Conservation (phyloP, 164 flowering plant genomes). For the Taxillus chinensis region DNA sequence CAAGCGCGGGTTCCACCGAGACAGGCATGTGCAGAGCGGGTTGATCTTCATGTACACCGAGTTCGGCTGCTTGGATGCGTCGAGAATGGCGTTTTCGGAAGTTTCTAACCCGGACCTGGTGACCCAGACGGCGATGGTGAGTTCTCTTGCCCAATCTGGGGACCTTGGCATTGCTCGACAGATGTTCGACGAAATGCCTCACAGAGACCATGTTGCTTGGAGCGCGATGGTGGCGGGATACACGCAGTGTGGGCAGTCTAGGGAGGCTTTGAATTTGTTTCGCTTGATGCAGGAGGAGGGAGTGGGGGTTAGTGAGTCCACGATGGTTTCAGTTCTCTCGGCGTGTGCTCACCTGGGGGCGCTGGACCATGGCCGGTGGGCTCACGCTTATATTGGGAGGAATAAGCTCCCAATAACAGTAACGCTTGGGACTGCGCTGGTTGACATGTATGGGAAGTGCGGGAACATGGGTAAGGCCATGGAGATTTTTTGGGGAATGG, state of each 20-base stretch:
- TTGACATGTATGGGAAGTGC: constrained; percentile 50
- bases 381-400: constrained; percentile 34
- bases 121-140: constrained; percentile 37
- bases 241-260: constrained; percentile 30
- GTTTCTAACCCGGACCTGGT: constrained; percentile 36
- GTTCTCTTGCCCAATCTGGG: constrained; percentile 34
- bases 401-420: constrained; percentile 27
- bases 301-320: constrained; percentile 33
- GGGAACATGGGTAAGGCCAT: constrained; percentile 37
- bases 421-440: constrained; percentile 40
- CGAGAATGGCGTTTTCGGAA: constrained; percentile 17
- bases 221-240: constrained; percentile 53
- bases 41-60: constrained; percentile 39
- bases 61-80: constrained; percentile 24
- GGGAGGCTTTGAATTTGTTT: constrained; percentile 38
- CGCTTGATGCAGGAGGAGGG: constrained; percentile 37
- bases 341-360: constrained; percentile 51
- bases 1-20: constrained; percentile 31
- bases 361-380: constrained; percentile 52
- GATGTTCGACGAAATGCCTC: constrained; percentile 51
- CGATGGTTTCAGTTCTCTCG: constrained; percentile 41
- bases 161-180: constrained; percentile 27
- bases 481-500: constrained; percentile 49
- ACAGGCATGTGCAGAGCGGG: constrained; percentile 46
- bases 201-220: constrained; percentile 34